These are phyloP conservation scores for Pseudodiploospora longispora DNA, from an alignment of 2,329 filamentous ascomycete species.

Conservation along the genomic window DNA sequence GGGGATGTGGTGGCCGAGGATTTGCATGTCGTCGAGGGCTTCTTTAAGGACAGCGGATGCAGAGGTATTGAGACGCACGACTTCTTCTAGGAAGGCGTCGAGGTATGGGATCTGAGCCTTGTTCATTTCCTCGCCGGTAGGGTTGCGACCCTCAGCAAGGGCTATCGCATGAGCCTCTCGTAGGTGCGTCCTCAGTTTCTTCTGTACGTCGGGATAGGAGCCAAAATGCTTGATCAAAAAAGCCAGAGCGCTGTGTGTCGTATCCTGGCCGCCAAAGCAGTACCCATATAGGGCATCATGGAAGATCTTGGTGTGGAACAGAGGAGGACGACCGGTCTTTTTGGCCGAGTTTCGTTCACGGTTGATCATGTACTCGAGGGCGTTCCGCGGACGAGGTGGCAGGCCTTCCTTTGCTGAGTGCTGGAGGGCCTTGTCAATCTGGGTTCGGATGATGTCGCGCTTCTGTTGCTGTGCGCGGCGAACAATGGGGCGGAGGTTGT, in stretches of 20 bases:
- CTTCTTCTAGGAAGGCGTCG: slow-evolving; percentile 29
- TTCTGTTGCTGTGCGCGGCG: too few relatives aligned
- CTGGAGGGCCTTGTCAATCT: too few relatives aligned
- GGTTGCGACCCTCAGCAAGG: slow-evolving; percentile 14
- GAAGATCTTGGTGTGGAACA: neutral
- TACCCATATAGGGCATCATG: slow-evolving; percentile 18
- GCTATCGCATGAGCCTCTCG: slow-evolving; percentile 15
- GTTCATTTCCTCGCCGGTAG: slow-evolving; percentile 21
- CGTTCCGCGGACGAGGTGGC: too few relatives aligned
- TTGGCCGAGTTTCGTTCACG: too few relatives aligned
- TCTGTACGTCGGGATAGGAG: slow-evolving; percentile 14
- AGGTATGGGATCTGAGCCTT: slow-evolving; percentile 23
- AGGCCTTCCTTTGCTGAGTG: too few relatives aligned
- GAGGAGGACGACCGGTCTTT: too few relatives aligned
- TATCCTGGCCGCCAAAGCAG: slow-evolving; percentile 21
- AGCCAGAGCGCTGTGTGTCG: slow-evolving; percentile 16
- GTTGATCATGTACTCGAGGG: too few relatives aligned
- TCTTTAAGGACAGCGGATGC: slow-evolving; percentile 19
- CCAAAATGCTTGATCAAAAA: slow-evolving; percentile 22
- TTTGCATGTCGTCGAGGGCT: slow-evolving; percentile 21
- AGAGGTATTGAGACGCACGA: slow-evolving; percentile 15
- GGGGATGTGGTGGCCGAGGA: slow-evolving; percentile 25
- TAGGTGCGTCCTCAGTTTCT: slow-evolving; percentile 17
- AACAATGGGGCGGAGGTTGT: too few relatives aligned
- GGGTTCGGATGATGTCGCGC: too few relatives aligned